Evolutionary conservation across 495 filamentous ascomycete species (phyloP), one percentile per base, ranked within the genome.

Genomic region (Mytilinidion resinicola): DNA sequence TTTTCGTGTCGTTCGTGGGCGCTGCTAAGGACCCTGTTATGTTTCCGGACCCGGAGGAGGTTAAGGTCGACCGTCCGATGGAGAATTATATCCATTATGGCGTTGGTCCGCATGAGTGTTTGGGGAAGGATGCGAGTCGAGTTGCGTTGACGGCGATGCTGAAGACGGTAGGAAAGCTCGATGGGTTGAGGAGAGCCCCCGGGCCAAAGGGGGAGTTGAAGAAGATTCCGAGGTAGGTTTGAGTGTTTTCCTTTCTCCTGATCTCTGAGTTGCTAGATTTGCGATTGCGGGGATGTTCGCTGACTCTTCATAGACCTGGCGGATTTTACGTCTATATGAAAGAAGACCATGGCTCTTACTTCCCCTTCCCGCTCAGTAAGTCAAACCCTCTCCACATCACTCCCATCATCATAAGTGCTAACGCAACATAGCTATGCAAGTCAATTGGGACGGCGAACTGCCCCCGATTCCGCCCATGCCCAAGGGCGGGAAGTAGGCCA

Each of bases 191-290:
- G n/a, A 79, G 84, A 54, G 87, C 84, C 0, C 71, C 80, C 0
- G 89, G 89, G 1, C 74, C 77, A 1, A 81, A 86, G 72, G 89
- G 90, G 0, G 70, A 84, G 64, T 69, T 95, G 49, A 91, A 91
- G 78, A 87, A 83, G 74, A 75, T 91, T 10, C 72, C 75, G 0
- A 77, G 76, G 39, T 49, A 49, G 9, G 46, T n/a, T 49, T 49
- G n/a, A n/a, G n/a, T n/a, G n/a, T n/a, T n/a, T n/a, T n/a, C n/a
- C n/a, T n/a, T n/a, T n/a, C n/a, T n/a, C n/a, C n/a, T n/a, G n/a
- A n/a, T n/a, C n/a, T n/a, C n/a, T n/a, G n/a, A n/a, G n/a, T n/a
- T n/a, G n/a, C 4, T 12, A 43, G 2, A 3, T 43, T 43, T 9
- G 14, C 9, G 50, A 30, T 9, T 14, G 19, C 39, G 54, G 51